A percentile compares a stretch with the other conserved stretches of the same genome.
phyloP scores from a whole-genome alignment of 805 yeast genomes.

The Candida namnaoensis region DNA sequence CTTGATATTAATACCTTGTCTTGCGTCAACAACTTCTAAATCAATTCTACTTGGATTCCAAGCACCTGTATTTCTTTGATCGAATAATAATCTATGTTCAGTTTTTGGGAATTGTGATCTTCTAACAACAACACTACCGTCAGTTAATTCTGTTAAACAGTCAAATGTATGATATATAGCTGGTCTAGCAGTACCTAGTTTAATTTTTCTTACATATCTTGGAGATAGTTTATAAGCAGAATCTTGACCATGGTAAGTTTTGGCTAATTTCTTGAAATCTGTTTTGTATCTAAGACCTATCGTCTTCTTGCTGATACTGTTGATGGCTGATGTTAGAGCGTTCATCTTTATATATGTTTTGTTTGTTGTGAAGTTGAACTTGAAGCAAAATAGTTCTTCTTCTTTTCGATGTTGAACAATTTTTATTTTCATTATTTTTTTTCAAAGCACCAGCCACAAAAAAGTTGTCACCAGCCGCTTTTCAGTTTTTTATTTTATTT shows the following conservation, averaged over 20 bases:
- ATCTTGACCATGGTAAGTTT: neutral
- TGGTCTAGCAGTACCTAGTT: constrained; percentile 84
- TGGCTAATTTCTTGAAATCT: neutral
- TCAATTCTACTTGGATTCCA: constrained; percentile 90
- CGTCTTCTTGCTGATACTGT: too few species aligned
- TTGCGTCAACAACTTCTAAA: constrained; percentile 65
- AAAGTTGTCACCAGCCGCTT: too few species aligned
- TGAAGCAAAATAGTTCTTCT: too few species aligned
- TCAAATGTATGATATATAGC: constrained; percentile 89
- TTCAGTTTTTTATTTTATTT: too few species aligned
- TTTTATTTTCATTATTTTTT: too few species aligned
- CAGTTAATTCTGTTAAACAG: constrained; percentile 82
- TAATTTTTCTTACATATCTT: constrained; percentile 63
- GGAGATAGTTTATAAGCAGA: constrained; percentile 15
- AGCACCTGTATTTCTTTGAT: constrained; percentile 76
- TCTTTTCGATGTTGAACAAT: too few species aligned
- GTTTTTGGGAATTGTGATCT: constrained; percentile 83
- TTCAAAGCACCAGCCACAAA: too few species aligned
- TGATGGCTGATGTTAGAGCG: neutral
- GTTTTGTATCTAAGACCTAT: neutral
- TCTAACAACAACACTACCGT: constrained; percentile 83
- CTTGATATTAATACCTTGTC: constrained; percentile 73
- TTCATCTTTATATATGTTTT: too few species aligned
- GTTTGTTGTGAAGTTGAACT: too few species aligned
- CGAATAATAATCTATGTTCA: constrained; percentile 78